Conservation (phyloP, 2,329 filamentous ascomycete genomes). For the Alternaria infectoria region DNA sequence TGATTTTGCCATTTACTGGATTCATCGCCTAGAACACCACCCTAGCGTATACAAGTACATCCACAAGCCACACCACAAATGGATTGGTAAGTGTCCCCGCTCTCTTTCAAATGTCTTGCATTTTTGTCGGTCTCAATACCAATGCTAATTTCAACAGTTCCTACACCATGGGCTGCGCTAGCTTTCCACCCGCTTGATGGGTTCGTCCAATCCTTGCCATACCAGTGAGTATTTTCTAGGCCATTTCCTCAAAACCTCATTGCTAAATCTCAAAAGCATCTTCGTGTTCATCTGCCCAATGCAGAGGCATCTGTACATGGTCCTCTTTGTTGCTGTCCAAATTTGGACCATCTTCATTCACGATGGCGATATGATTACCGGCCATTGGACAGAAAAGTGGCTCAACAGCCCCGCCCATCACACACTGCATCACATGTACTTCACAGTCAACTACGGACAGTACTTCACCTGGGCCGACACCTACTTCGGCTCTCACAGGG, state of each 20-base stretch:
- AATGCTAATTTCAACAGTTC: constrained; percentile 5
- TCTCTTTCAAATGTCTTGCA: not conserved
- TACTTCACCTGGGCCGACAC: constrained; percentile 11
- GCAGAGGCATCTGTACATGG: constrained; percentile 12
- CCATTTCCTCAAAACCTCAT: not conserved
- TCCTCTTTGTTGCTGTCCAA: constrained; percentile 8
- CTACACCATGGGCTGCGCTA: constrained; percentile 10
- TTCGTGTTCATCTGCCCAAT: constrained; percentile 10
- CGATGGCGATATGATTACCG: constrained; percentile 9
- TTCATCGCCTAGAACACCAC: constrained; percentile 12
- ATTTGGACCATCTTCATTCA: constrained; percentile 14
- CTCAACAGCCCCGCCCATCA: constrained; percentile 12
- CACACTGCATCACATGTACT: constrained; percentile 12
- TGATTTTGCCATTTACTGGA: constrained; percentile 11
- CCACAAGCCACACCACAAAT: constrained; percentile 13
- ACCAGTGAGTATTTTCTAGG: constrained; percentile 2
- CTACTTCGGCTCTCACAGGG: constrained; percentile 8
- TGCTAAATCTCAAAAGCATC: constrained; percentile 1
- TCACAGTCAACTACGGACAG: constrained; percentile 12
- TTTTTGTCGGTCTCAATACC: not conserved
- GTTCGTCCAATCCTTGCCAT: constrained; percentile 7
- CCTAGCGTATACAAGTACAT: constrained; percentile 13
- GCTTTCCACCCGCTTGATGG: constrained; percentile 12
- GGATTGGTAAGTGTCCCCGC: constrained; percentile 3
- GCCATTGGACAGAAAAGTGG: constrained; percentile 10